Base-by-base conservation (phyloP, 2,329 filamentous ascomycete genomes). In the Colletotrichum sp. region DNA sequence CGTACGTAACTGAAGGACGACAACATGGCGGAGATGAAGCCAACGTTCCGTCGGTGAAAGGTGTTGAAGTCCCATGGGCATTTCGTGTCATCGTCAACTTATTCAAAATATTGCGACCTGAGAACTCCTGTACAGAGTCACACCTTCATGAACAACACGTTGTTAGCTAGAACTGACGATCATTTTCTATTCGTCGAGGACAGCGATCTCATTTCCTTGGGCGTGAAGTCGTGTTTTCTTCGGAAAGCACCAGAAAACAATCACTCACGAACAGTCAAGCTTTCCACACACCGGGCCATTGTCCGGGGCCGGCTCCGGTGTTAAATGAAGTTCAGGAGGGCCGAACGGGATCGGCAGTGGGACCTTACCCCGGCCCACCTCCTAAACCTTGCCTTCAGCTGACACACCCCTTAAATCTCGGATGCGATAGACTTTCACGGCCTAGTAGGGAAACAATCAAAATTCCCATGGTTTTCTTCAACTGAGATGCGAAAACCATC, bases 341-440 rank as follows among this genome's bases (percentile, higher is more conserved):
- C 34, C 26, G 32, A 16, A 39, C 24, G 67, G 24, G 72, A 75
- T 71, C 72, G 44, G 59, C 72, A 36, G n/a, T 49, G 55, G 30
- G 15, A 32, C 39, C 16, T 13, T 57, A 49, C 32, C 36, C 60
- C 36, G 52, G 59, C 36, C 60, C 44, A 60, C 36, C 49, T 49
- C 62, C 55, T 65, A 52, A 39, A 28, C 67, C 67, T 32, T 64
- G 15, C n/a, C n/a, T 32, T n/a, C 39, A 44, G 39, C 59, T 65
- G 67, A 36, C 67, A 71, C 60, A 21, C 72, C 72, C 72, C 67
- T 75, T 34, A 60, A 71, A 71, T 75, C 16, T 72, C 70, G 64
- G 52, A 21, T 36, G 8, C 32, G 36, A 8, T n/a, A 16, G 32
- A 28, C 26, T 18, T 55, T 75, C n/a, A 30, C 62, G 30, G 21